A percentile compares a stretch with the other conserved stretches of the same genome.
Conservation (phyloP, 2,329 filamentous ascomycete genomes). For the Bipolaris sorokiniana region DNA sequence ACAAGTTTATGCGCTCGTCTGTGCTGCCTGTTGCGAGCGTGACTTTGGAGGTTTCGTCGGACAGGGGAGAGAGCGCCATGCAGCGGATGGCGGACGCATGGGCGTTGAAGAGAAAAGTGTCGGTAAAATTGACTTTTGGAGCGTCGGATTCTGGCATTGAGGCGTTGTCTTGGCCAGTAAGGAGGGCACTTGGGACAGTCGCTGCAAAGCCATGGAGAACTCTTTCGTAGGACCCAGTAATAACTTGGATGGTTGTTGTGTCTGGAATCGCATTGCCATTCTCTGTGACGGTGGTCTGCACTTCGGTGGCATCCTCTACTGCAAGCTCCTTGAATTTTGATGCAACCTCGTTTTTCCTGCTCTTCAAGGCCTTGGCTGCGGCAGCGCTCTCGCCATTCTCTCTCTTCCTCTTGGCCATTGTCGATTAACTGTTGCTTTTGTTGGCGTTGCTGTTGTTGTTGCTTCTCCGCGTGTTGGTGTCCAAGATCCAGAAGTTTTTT, state of each 20-base stretch:
- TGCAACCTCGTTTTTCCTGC: slow-evolving; percentile 31
- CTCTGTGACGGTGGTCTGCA: slow-evolving; percentile 11
- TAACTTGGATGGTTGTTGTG: slow-evolving; percentile 72
- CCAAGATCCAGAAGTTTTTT: slow-evolving; percentile 30
- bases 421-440: not conserved
- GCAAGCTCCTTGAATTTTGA: slow-evolving; percentile 26
- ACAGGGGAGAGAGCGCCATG: slow-evolving; percentile 77
- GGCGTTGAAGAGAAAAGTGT: slow-evolving; percentile 95
- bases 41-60: slow-evolving; percentile 76
- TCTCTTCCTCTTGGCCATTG: slow-evolving; percentile 48
- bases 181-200: slow-evolving; percentile 59
- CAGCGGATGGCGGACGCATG: slow-evolving; percentile 90
- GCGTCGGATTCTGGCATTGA: slow-evolving; percentile 28
- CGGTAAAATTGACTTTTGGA: slow-evolving; percentile 70
- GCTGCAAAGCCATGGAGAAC: slow-evolving; percentile 89
- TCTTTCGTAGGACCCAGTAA: slow-evolving; percentile 92
- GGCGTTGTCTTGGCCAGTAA: slow-evolving; percentile 36
- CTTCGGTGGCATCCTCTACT: slow-evolving; percentile 22
- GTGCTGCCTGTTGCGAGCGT: slow-evolving; percentile 90
- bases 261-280: slow-evolving; percentile 13
- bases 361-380: slow-evolving; percentile 34
- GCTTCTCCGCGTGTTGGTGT: slow-evolving; percentile 11
- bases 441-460: slow-evolving; percentile 13
- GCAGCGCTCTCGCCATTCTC: slow-evolving; percentile 29
- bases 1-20: slow-evolving; percentile 94